phyloP scores from a whole-genome alignment of 2,329 filamentous ascomycete species.

The Aphanoascus verrucosus region DNA sequence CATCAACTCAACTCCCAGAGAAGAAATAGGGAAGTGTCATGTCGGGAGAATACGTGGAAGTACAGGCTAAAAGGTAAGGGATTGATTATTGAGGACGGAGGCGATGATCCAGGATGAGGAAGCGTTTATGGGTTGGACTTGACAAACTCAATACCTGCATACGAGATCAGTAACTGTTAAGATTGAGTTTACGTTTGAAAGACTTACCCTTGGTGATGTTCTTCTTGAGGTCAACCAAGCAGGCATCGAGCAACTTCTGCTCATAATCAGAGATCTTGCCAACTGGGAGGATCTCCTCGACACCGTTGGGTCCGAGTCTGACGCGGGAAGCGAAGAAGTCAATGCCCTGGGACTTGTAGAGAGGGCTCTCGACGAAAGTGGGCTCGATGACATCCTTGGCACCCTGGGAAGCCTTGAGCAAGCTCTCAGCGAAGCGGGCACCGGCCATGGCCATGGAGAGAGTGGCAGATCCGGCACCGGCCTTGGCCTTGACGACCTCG shows the following conservation, averaged over 20 bases:
- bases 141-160: constrained; percentile 48
- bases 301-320: constrained; percentile 92
- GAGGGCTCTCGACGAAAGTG: constrained; percentile 89
- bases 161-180: neutral
- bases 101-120: neutral
- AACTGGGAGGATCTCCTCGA: constrained; percentile 81
- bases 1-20: constrained; percentile 7
- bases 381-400: constrained; percentile 94
- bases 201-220: constrained; percentile 84
- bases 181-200: neutral
- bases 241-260: constrained; percentile 79
- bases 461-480: constrained; percentile 90
- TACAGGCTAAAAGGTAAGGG: neutral
- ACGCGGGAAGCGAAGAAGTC: constrained; percentile 95
- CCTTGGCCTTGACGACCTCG: constrained; percentile 98
- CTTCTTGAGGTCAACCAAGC: constrained; percentile 55
- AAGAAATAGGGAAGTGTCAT: constrained; percentile 3
- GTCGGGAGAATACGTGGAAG: constrained; percentile 2
- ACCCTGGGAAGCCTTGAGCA: constrained; percentile 85
- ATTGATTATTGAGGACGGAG: neutral
- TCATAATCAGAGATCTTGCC: constrained; percentile 76
- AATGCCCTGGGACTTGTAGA: constrained; percentile 97
- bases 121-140: constrained; percentile 44
- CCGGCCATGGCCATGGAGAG: constrained; percentile 98
- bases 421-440: constrained; percentile 71